Percentiles rank a stretch among this genome's conserved stretches.
These are phyloP conservation scores for Pseudocohnilembus persalinus DNA, from an alignment of 169 alveolate species.

Conservation along the genomic window DNA sequence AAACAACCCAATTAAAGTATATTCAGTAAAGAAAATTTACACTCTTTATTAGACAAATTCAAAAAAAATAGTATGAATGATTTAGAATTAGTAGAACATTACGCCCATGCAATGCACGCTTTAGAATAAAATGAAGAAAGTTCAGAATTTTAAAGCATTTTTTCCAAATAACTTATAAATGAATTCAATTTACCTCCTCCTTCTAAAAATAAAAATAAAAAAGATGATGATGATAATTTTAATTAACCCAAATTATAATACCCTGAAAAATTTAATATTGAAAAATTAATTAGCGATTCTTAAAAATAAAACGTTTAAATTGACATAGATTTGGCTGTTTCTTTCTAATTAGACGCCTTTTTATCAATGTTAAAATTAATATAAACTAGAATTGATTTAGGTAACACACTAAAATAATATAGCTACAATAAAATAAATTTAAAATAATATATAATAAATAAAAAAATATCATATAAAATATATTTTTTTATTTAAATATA, in stretches of 20 bases:
- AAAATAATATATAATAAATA: too few species aligned
- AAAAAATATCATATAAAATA: too few species aligned
- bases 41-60: background rate
- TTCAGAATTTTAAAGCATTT: background rate
- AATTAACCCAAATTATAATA: too few species aligned
- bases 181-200: too few species aligned
- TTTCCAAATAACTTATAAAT: conserved; percentile 1
- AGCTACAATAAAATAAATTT: too few species aligned
- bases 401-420: too few species aligned
- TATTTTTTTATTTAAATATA: too few species aligned
- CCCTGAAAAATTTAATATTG: conserved; percentile 12
- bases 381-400: conserved; percentile 31
- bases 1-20: too few species aligned
- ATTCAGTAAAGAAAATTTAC: too few species aligned
- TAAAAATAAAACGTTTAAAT: background rate
- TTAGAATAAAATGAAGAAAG: too few species aligned
- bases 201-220: too few species aligned
- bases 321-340: background rate
- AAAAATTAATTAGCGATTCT: background rate
- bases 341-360: conserved; percentile 23
- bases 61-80: background rate
- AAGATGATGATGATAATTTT: too few species aligned
- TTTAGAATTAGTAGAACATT: background rate
- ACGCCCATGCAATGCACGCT: background rate
- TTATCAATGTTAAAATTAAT: conserved; percentile 20